Conservation (phyloP, 768 basidiomycete genomes). For the Lentinula edodes region DNA sequence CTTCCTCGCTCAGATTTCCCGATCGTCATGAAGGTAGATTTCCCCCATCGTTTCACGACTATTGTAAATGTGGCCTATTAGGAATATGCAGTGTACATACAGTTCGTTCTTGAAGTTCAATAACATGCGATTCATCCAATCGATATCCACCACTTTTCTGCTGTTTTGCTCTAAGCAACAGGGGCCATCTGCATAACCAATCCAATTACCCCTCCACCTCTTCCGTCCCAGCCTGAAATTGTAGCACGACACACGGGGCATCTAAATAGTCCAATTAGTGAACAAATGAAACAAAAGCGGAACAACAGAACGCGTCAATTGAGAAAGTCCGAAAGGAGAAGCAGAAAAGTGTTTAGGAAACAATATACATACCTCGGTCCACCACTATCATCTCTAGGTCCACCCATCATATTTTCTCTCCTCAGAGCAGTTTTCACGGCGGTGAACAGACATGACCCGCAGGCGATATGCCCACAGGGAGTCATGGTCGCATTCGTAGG, state of each 20-base stretch:
- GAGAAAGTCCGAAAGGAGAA: no score
- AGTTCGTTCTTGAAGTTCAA: no score
- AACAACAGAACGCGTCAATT: no score
- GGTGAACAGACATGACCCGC: conserved; percentile 70
- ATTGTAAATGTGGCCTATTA: no score
- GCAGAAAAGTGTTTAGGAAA: not conserved
- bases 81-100: no score
- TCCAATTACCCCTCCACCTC: conserved; percentile 55
- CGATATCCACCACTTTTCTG: no score
- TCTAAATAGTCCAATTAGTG: conserved; percentile 21
- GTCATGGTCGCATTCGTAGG: conserved; percentile 74
- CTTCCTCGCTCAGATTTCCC: no score
- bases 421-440: conserved; percentile 61
- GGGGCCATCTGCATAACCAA: conserved; percentile 27
- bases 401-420: conserved; percentile 45
- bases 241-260: conserved; percentile 69
- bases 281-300: not conserved
- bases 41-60: no score
- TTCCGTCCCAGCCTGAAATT: conserved; percentile 68
- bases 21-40: no score
- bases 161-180: not conserved
- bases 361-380: conserved; percentile 30
- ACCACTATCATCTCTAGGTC: conserved; percentile 11
- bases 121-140: no score
- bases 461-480: conserved; percentile 77